Conservation (phyloP, 164 flowering plant species). For the Akebia trifoliata region DNA sequence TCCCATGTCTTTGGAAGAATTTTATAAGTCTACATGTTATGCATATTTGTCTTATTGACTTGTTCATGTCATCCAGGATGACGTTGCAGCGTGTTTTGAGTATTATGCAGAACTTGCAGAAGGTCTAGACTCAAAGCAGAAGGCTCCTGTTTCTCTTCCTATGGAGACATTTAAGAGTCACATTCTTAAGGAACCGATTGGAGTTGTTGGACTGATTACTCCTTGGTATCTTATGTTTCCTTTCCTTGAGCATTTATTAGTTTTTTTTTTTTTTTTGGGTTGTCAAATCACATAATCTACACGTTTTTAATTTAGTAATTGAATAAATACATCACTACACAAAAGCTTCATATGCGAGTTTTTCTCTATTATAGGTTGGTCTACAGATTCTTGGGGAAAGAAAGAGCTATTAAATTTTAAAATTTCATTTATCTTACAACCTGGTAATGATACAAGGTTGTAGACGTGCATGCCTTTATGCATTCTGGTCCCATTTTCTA, state of each 20-base stretch:
- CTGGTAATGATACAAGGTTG: background rate
- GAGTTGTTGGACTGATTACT: conserved; percentile 90
- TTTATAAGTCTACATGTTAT: background rate
- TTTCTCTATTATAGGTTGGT: background rate
- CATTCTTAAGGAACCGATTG: conserved; percentile 76
- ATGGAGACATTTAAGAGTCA: conserved; percentile 71
- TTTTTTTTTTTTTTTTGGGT: background rate
- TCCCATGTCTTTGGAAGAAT: background rate
- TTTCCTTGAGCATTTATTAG: background rate
- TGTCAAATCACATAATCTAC: background rate
- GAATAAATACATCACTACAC: background rate
- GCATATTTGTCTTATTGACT: conserved; percentile 10
- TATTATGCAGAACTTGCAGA: conserved; percentile 94
- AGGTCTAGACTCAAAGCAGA: conserved; percentile 77
- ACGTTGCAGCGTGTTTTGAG: conserved; percentile 95
- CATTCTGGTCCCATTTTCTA: background rate
- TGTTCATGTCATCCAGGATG: conserved; percentile 58
- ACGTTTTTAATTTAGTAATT: background rate
- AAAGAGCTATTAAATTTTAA: too few species aligned
- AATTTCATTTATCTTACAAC: too few species aligned
- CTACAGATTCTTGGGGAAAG: background rate
- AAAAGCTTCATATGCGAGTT: background rate
- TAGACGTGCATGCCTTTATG: background rate
- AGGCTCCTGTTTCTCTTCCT: conserved; percentile 70
- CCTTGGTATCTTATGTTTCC: conserved; percentile 60